Evolutionary conservation across 1,139 yeast genomes (phyloP).

Genomic region (Zygosaccharomyces pseudobailii): DNA sequence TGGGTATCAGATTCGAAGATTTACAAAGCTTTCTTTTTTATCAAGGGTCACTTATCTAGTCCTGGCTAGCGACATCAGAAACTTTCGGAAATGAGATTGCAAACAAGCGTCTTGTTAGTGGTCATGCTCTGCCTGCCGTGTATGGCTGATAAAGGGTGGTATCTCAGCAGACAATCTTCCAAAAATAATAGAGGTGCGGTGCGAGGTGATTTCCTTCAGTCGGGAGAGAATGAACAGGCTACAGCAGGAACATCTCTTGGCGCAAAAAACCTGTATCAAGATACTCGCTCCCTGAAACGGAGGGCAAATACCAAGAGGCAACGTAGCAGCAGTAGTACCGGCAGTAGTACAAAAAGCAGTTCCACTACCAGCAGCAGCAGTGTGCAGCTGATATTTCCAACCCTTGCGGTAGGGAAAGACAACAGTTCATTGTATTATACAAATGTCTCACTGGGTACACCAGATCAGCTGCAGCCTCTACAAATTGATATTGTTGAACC

Average conservation of each 20-base stretch:
- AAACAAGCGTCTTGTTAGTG: not conserved
- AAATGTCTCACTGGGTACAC: conserved; percentile 36
- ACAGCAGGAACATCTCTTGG: not conserved
- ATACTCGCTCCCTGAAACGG: not conserved
- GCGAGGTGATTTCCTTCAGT: not conserved
- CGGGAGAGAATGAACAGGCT: not conserved
- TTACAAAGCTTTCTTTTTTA: too few relatives aligned
- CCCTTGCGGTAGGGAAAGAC: conserved; percentile 24
- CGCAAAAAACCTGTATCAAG: too few relatives aligned
- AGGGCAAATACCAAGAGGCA: not conserved
- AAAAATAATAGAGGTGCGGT: not conserved
- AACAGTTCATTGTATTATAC: conserved; percentile 30
- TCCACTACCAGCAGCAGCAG: not conserved
- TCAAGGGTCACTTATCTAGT: too few relatives aligned
- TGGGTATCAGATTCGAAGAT: too few relatives aligned
- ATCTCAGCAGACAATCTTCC: not conserved
- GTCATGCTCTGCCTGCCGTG: conserved; percentile 1
- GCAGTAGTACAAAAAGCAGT: not conserved
- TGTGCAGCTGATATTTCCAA: conserved; percentile 13
- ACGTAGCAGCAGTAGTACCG: not conserved
- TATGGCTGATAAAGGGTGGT: not conserved
- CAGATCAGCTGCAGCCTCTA: conserved; percentile 34
- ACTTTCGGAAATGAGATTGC: not conserved
- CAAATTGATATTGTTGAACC: conserved; percentile 43
- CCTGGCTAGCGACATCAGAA: too few relatives aligned